A percentile compares a stretch with the other conserved stretches of the same genome.
phyloP scores from a whole-genome alignment of 1,139 yeast species.

The Geotrichum citri-aurantii region DNA sequence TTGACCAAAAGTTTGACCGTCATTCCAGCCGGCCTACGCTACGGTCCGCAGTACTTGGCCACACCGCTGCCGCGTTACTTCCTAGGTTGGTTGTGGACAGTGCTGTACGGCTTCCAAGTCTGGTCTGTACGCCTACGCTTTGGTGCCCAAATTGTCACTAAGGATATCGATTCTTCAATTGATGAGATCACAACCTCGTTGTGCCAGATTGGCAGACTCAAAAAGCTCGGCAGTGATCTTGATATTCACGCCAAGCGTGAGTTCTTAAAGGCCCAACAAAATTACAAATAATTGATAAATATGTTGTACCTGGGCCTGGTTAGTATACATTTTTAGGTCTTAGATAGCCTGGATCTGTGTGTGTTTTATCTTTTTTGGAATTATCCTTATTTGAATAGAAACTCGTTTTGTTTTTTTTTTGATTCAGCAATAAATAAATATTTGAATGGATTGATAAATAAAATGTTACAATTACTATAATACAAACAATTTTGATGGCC shows the following conservation, averaged over 20 bases:
- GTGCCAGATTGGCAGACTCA: constrained; percentile 33
- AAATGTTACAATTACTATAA: not conserved
- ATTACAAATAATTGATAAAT: constrained; percentile 14
- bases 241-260: constrained; percentile 30
- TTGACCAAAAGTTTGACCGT: constrained; percentile 3
- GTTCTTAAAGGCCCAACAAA: constrained; percentile 31
- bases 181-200: constrained; percentile 26
- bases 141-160: constrained; percentile 21
- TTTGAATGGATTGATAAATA: not conserved
- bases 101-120: constrained; percentile 20
- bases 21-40: constrained; percentile 31
- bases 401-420: not conserved
- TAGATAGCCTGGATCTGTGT: not conserved
- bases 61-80: constrained; percentile 28
- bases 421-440: not conserved
- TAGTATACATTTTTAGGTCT: not conserved
- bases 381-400: not conserved
- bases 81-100: constrained; percentile 21
- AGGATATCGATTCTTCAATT: constrained; percentile 17
- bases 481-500: not conserved
- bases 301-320: not conserved
- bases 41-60: constrained; percentile 30
- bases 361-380: not conserved
- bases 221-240: constrained; percentile 33
- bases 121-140: constrained; percentile 28